Conservation (phyloP, 805 yeast species). For the Candida ipomoeae region DNA sequence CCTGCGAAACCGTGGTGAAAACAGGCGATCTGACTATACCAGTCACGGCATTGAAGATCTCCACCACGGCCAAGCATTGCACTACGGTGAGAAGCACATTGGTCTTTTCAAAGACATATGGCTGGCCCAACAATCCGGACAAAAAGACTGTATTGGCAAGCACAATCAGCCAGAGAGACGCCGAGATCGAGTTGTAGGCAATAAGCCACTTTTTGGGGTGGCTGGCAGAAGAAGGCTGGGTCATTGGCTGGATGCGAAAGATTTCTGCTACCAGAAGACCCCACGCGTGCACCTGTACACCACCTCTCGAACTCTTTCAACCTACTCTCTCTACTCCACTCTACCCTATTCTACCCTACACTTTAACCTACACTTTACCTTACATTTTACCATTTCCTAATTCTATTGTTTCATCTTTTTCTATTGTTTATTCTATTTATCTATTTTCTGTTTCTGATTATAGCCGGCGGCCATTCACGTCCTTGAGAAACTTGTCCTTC, state of each 20-base stretch:
- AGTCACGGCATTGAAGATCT: constrained; percentile 67
- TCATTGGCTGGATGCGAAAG: neutral
- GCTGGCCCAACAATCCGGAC: constrained; percentile 50
- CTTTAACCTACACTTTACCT: too few relatives aligned
- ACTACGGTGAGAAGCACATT: constrained; percentile 55
- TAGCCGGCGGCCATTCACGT: constrained; percentile 34
- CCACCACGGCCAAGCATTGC: constrained; percentile 78
- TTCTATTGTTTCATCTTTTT: too few relatives aligned
- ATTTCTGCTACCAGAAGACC: neutral
- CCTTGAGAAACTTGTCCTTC: constrained; percentile 35
- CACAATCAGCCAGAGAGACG: constrained; percentile 40
- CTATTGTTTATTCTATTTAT: too few relatives aligned
- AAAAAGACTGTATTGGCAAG: constrained; percentile 38
- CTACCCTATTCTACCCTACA: too few relatives aligned
- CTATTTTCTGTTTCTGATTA: neutral
- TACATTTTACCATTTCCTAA: too few relatives aligned
- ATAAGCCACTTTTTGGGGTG: constrained; percentile 36
- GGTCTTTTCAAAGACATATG: constrained; percentile 58
- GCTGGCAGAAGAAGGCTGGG: constrained; percentile 3
- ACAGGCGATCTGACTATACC: constrained; percentile 87
- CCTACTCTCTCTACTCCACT: too few relatives aligned
- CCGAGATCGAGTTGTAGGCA: constrained; percentile 40
- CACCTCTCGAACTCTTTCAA: neutral
- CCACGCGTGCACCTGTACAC: neutral
- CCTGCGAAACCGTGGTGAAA: constrained; percentile 81